Percentiles rank a stretch among this genome's conserved stretches.
Evolutionary conservation across 768 basidiomycete genomes (phyloP).

Genomic region (Lentinula guzmanii): DNA sequence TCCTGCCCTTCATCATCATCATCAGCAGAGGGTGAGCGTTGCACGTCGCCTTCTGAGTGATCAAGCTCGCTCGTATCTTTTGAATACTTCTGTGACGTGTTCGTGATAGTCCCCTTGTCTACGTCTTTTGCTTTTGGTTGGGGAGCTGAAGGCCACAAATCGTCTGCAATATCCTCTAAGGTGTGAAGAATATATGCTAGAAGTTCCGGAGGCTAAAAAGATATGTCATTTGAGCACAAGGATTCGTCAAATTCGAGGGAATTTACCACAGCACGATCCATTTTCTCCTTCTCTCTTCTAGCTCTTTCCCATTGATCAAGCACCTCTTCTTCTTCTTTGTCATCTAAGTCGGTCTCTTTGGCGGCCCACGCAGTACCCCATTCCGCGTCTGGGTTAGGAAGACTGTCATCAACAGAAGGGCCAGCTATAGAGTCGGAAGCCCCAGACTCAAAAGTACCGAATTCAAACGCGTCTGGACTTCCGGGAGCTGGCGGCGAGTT

Average conservation of each 20-base stretch:
- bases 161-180: constrained; percentile 44
- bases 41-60: not conserved
- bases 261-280: constrained; percentile 62
- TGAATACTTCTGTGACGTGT: not conserved
- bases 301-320: constrained; percentile 69
- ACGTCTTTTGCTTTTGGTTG: not conserved
- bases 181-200: constrained; percentile 49
- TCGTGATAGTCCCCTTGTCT: not conserved
- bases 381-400: constrained; percentile 12
- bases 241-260: constrained; percentile 10
- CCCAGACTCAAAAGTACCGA: constrained; percentile 56
- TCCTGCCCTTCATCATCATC: not conserved
- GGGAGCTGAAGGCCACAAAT: constrained; percentile 41
- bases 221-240: constrained; percentile 6
- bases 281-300: constrained; percentile 47
- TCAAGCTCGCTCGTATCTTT: not conserved
- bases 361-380: constrained; percentile 41
- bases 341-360: constrained; percentile 14
- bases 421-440: constrained; percentile 21
- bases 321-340: constrained; percentile 16
- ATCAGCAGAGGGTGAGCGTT: not conserved
- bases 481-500: constrained; percentile 16
- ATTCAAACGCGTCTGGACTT: constrained; percentile 41
- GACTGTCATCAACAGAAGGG: constrained; percentile 14
- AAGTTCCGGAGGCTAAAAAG: constrained; percentile 60